Percentiles rank a stretch among this genome's conserved stretches.
phyloP scores from a whole-genome alignment of 2,329 filamentous ascomycete genomes.

The Aspergillus calidoustus region DNA sequence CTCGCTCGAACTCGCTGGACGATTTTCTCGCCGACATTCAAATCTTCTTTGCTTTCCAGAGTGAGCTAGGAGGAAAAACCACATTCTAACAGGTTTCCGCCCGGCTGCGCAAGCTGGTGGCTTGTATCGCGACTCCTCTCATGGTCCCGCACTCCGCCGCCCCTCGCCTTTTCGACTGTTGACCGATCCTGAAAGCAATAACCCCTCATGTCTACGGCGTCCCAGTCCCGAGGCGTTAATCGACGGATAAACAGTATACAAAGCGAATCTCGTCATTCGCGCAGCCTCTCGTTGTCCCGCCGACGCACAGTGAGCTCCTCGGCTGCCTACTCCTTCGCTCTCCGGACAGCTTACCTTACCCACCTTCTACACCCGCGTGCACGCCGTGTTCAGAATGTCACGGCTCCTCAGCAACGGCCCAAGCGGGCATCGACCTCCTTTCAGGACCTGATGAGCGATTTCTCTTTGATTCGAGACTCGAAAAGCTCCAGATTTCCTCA shows the following conservation, averaged over 20 bases:
- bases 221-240: slow-evolving; percentile 51
- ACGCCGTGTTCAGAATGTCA: slow-evolving; percentile 85
- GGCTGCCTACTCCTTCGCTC: slow-evolving; percentile 88
- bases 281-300: slow-evolving; percentile 48
- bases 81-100: slow-evolving; percentile 2
- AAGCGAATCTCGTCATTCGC: slow-evolving; percentile 47
- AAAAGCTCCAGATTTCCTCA: slow-evolving; percentile 74
- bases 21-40: slow-evolving; percentile 9
- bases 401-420: slow-evolving; percentile 64
- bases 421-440: slow-evolving; percentile 75
- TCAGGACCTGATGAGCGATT: slow-evolving; percentile 86
- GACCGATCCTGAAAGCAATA: slow-evolving; percentile 31
- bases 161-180: slow-evolving; percentile 28
- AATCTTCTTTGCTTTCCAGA: slow-evolving; percentile 1
- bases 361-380: slow-evolving; percentile 91
- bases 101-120: slow-evolving; percentile 29
- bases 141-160: slow-evolving; percentile 41
- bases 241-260: slow-evolving; percentile 53
- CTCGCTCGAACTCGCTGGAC: slow-evolving; percentile 15
- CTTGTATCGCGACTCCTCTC: slow-evolving; percentile 28
- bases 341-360: slow-evolving; percentile 87
- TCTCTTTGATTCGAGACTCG: slow-evolving; percentile 68
- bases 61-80: not conserved
- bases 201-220: slow-evolving; percentile 53
- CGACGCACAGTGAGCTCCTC: slow-evolving; percentile 59